A percentile compares a stretch with the other conserved stretches of the same genome.
Conservation (phyloP, 2,329 filamentous ascomycete species). For the Lachnellula suecica region DNA sequence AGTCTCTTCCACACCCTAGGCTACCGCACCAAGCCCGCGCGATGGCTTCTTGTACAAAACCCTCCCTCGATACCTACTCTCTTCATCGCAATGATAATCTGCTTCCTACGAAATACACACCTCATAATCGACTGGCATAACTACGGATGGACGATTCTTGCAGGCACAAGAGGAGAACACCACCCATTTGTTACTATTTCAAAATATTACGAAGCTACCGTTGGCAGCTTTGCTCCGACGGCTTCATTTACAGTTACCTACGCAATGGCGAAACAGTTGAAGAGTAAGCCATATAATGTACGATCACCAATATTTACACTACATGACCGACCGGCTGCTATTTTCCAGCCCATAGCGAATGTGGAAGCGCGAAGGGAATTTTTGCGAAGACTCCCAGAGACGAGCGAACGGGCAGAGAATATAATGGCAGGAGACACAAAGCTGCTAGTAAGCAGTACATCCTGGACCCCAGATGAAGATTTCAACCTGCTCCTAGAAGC, state of each 20-base stretch:
- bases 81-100: conserved; percentile 69
- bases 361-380: conserved; percentile 52
- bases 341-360: conserved; percentile 71
- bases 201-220: conserved; percentile 71
- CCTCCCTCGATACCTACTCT: conserved; percentile 93
- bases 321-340: conserved; percentile 80
- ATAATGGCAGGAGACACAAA: conserved; percentile 59
- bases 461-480: conserved; percentile 96
- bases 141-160: conserved; percentile 93
- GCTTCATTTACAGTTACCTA: conserved; percentile 86
- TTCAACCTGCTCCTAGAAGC: conserved; percentile 86
- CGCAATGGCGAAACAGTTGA: conserved; percentile 79
- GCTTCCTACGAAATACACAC: conserved; percentile 74
- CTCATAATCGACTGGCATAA: conserved; percentile 98
- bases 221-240: conserved; percentile 65
- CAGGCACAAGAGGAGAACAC: conserved; percentile 50
- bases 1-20: conserved; percentile 70
- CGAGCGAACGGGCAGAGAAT: conserved; percentile 55
- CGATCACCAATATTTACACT: conserved; percentile 66
- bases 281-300: conserved; percentile 61
- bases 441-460: conserved; percentile 88
- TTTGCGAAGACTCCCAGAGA: conserved; percentile 64
- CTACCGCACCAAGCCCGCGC: conserved; percentile 70
- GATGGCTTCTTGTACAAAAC: conserved; percentile 92
- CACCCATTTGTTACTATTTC: conserved; percentile 80